Evolutionary conservation across 208 protist species (phyloP).

Genomic region (Trypanosoma lewisi): DNA sequence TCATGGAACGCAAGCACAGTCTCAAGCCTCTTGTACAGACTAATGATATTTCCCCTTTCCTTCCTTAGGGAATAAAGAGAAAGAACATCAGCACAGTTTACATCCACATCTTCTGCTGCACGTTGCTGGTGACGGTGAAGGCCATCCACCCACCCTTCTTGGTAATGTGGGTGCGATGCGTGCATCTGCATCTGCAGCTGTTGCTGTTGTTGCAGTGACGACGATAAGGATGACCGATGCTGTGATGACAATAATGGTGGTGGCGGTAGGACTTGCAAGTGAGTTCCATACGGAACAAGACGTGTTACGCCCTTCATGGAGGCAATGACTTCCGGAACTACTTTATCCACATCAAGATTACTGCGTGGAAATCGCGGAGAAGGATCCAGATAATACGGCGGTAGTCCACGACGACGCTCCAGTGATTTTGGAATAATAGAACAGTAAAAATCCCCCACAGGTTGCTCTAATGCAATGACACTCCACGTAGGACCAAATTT

Average conservation of each 20-base stretch:
- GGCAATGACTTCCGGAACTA: conserved; percentile 25
- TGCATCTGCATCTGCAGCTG: background rate
- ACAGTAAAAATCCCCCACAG: conserved; percentile 33
- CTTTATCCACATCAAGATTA: conserved; percentile 26
- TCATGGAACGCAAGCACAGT: conserved; percentile 47
- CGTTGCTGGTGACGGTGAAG: conserved; percentile 3
- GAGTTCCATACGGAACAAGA: background rate
- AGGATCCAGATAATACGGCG: conserved; percentile 39
- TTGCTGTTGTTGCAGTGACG: background rate
- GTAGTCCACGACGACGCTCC: conserved; percentile 59
- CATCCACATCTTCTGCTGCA: conserved; percentile 1
- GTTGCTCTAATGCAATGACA: conserved; percentile 35
- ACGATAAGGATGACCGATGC: background rate
- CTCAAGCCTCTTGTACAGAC: conserved; percentile 43
- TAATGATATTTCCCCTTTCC: conserved; percentile 49
- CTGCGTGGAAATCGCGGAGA: conserved; percentile 52
- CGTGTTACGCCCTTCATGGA: conserved; percentile 50
- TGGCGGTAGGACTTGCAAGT: too few species aligned
- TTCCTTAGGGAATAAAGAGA: conserved; percentile 53
- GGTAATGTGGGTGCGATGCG: background rate
- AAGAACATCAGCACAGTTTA: conserved; percentile 44
- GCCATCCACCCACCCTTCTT: conserved; percentile 17
- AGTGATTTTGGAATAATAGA: conserved; percentile 66
- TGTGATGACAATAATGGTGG: background rate
- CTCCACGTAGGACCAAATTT: conserved; percentile 62